Percentiles rank a stretch among this genome's conserved stretches.
Evolutionary conservation across 2,329 filamentous ascomycete species (phyloP).

Genomic region (Emmonsiellopsis sp.): DNA sequence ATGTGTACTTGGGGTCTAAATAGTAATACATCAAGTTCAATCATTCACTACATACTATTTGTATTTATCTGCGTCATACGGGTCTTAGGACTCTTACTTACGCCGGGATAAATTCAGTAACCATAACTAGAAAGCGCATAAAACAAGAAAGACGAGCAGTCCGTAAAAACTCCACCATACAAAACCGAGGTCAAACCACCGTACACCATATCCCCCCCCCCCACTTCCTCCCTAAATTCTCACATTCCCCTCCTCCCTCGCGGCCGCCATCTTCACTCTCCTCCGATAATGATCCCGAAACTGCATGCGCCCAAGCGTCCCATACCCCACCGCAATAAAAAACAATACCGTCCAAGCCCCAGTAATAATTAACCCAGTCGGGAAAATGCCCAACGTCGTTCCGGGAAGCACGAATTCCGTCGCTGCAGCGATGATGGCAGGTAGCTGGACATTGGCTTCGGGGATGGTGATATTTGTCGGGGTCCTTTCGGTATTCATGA

Average conservation of each 20-base stretch:
- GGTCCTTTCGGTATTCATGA: slow-evolving; percentile 15
- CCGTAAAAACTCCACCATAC: too few relatives aligned
- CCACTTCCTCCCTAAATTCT: background rate
- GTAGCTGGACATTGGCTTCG: slow-evolving; percentile 13
- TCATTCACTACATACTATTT: too few relatives aligned
- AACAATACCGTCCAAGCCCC: slow-evolving; percentile 23
- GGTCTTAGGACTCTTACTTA: too few relatives aligned
- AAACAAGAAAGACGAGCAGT: too few relatives aligned
- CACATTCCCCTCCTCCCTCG: background rate
- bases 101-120: too few relatives aligned
- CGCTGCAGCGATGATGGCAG: slow-evolving; percentile 15
- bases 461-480: slow-evolving; percentile 17
- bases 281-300: slow-evolving; percentile 24
- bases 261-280: slow-evolving; percentile 11
- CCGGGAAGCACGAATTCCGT: slow-evolving; percentile 24
- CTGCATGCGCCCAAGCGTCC: slow-evolving; percentile 23
- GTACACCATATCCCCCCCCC: background rate
- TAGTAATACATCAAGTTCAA: too few relatives aligned
- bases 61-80: too few relatives aligned
- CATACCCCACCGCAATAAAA: slow-evolving; percentile 21
- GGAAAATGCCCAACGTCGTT: slow-evolving; percentile 21
- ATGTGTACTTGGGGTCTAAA: too few relatives aligned
- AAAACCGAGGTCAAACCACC: too few relatives aligned
- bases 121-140: too few relatives aligned
- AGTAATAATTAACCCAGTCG: slow-evolving; percentile 24